Base-by-base conservation (phyloP, 257 asterid genomes). In the Nemophila menziesii region DNA sequence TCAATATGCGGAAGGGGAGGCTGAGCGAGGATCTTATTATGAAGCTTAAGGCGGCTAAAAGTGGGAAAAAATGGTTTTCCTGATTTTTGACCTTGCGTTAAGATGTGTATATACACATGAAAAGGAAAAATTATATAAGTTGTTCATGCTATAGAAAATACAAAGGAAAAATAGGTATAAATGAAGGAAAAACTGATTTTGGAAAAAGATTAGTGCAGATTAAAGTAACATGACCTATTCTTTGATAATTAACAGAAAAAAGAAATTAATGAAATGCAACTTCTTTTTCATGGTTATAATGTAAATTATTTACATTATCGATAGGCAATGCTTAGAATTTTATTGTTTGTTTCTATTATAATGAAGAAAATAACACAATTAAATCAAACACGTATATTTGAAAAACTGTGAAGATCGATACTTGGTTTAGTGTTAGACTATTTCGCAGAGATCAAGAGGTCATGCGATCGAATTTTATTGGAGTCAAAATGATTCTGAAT, bases 1-100 rank as follows among this genome's bases (percentile, higher is more conserved):
- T 26, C 80, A 75, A 46, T 89, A 78, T 37, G 98, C 98, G 0
- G 93, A 89, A 68, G 98, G 78, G 1, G 98, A 89, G 64, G 77
- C 72, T 20, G 68, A 78, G 98, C 0, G 98, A 84, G 67, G 80
- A 72, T 64, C 93, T 89, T 54, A 93, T 89, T 20, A 89, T 89
- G 98, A 78, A 89, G 68, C 92, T 89, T 13, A 89, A 62, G 66
- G 55, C 71, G 36, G 59, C 58, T 34, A 73, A 61, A 48, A 53
- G 67, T 7, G 93, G 74, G 37, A 79, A 58, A 73, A 77, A 73
- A 57, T 77, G 97, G 87, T 77, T 82, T 44, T 61, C 60, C 16
- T 80, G 79, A 77, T 29, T 47, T 17, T 17, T 24, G 13, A 45
- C 16, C 47, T 8, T 19, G 20, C 39, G 57, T 43, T 36, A 55